Evolutionary conservation across 176 grass and related monocot species (phyloP).

Genomic region (Cocos nucifera): DNA sequence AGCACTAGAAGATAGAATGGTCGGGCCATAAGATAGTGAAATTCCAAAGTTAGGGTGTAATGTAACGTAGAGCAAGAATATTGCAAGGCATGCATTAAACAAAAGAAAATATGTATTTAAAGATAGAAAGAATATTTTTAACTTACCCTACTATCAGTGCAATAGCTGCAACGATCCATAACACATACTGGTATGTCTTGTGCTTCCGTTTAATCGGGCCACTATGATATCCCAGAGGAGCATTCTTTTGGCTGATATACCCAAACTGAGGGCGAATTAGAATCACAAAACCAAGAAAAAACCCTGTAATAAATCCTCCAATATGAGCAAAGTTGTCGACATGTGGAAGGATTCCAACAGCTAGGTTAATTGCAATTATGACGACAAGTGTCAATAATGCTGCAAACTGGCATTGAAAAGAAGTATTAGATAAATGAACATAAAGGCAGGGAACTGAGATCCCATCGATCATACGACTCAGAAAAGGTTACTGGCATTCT

Average conservation of each 20-base stretch:
- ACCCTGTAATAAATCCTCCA: slow-evolving; percentile 78
- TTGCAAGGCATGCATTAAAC: no score
- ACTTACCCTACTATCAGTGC: slow-evolving; percentile 53
- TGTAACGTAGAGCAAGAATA: no score
- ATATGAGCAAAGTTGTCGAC: slow-evolving; percentile 96
- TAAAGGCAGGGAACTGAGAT: slow-evolving; percentile 6
- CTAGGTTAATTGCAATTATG: slow-evolving; percentile 75
- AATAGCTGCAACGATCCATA: slow-evolving; percentile 40
- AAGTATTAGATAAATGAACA: slow-evolving; percentile 2
- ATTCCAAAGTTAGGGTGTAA: no score
- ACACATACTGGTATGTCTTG: slow-evolving; percentile 72
- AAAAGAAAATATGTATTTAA: background rate
- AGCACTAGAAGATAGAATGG: no score
- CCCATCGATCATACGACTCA: background rate
- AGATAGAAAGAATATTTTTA: background rate
- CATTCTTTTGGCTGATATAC: slow-evolving; percentile 74
- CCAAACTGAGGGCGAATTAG: slow-evolving; percentile 70
- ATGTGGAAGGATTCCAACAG: slow-evolving; percentile 71
- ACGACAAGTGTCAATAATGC: slow-evolving; percentile 64
- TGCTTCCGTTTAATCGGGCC: slow-evolving; percentile 51
- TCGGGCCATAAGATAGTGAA: no score
- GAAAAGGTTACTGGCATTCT: background rate
- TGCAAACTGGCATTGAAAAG: slow-evolving; percentile 38
- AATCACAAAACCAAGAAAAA: slow-evolving; percentile 88
- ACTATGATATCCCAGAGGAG: slow-evolving; percentile 42